Evolutionary conservation across 768 basidiomycete genomes (phyloP).

Genomic region (Suillus subalutaceus): DNA sequence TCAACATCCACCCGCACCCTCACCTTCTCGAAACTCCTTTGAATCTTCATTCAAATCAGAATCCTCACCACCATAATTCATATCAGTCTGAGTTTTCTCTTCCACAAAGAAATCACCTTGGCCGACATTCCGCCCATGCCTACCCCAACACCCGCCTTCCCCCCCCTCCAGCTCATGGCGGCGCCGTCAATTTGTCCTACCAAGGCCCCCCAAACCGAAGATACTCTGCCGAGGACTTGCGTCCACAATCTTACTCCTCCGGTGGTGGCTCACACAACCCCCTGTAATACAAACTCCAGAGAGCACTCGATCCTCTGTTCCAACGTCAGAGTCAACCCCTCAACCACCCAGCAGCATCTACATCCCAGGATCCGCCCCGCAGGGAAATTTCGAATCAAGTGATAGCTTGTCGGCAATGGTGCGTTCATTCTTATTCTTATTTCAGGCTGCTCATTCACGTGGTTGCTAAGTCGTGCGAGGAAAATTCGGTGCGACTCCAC

Average conservation of each 20-base stretch:
- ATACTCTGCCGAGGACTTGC: constrained; percentile 40
- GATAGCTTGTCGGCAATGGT: constrained; percentile 88
- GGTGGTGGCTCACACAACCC: constrained; percentile 38
- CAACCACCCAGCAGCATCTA: constrained; percentile 34
- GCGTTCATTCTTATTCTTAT: constrained; percentile 38
- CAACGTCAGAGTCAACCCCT: constrained; percentile 49
- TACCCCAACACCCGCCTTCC: constrained; percentile 46
- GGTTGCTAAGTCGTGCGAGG: constrained; percentile 67
- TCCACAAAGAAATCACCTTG: constrained; percentile 49
- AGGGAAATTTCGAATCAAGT: constrained; percentile 69
- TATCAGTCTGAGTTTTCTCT: constrained; percentile 46
- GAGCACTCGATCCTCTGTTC: constrained; percentile 34
- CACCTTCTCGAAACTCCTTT: constrained; percentile 50
- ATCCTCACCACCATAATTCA: constrained; percentile 32
- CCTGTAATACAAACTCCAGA: constrained; percentile 24
- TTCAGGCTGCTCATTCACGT: constrained; percentile 32
- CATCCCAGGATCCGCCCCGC: constrained; percentile 42
- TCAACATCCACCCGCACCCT: constrained; percentile 36
- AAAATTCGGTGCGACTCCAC: constrained; percentile 89
- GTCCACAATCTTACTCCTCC: constrained; percentile 41
- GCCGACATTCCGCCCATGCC: constrained; percentile 45
- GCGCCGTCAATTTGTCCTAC: constrained; percentile 21
- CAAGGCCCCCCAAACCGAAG: constrained; percentile 29
- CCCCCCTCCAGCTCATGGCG: constrained; percentile 30
- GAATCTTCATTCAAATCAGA: constrained; percentile 44